Evolutionary conservation across 106 monocot species (phyloP).

Genomic region (Cymbidium sinense): DNA sequence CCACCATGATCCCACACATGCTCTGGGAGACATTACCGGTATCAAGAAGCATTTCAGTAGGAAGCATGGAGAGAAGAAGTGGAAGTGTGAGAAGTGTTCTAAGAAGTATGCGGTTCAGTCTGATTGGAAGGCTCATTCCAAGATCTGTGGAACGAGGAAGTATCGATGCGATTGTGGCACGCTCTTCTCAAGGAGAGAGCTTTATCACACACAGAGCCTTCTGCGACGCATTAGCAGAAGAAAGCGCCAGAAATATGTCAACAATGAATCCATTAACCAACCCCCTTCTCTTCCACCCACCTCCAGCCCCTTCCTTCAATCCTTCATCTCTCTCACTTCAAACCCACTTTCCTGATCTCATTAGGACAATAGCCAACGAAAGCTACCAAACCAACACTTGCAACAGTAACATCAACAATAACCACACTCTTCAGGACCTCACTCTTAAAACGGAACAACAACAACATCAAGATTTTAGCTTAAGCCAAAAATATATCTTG

Average conservation of each 20-base stretch:
- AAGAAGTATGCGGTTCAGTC: conserved; percentile 83
- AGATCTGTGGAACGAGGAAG: conserved; percentile 87
- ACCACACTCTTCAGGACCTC: conserved; percentile 8
- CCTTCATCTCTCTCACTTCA: conserved; percentile 14
- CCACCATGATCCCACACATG: conserved; percentile 60
- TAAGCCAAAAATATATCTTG: conserved; percentile 24
- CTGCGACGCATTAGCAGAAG: conserved; percentile 66
- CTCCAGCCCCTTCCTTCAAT: conserved; percentile 16
- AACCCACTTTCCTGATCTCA: conserved; percentile 6
- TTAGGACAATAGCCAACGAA: not conserved
- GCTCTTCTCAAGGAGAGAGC: conserved; percentile 93
- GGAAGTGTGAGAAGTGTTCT: no score
- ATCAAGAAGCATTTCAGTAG: conserved; percentile 89
- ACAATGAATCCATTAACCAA: conserved; percentile 10
- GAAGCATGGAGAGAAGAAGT: conserved; percentile 87
- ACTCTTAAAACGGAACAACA: conserved; percentile 17
- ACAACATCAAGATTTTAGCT: conserved; percentile 10
- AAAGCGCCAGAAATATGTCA: conserved; percentile 46
- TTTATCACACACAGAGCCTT: conserved; percentile 80
- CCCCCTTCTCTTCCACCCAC: conserved; percentile 23
- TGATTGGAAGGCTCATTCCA: conserved; percentile 85
- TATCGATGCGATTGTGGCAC: conserved; percentile 97
- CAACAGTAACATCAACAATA: not conserved
- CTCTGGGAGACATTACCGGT: conserved; percentile 75
- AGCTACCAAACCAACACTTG: not conserved